These are phyloP conservation scores for Aspergillus candidus DNA, from an alignment of 2,329 filamentous ascomycete genomes.

Conservation along the genomic window DNA sequence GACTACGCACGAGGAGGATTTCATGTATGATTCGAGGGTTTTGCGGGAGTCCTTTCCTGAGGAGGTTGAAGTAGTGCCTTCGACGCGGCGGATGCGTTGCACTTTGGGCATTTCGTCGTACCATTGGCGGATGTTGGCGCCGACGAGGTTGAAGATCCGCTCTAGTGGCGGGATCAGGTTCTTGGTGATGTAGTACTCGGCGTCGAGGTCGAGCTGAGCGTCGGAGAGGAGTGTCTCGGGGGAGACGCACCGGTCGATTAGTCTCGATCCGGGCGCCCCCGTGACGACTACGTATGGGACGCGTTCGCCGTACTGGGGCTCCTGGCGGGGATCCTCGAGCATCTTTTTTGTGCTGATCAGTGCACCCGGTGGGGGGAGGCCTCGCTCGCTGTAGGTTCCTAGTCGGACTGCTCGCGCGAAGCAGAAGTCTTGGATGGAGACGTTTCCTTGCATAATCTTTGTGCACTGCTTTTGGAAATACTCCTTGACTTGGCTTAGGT, in stretches of 20 bases:
- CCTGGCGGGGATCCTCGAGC: conserved; percentile 75
- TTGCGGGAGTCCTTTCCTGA: conserved; percentile 46
- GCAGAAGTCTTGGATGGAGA: conserved; percentile 92
- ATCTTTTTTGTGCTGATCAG: conserved; percentile 81
- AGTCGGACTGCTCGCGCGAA: conserved; percentile 89
- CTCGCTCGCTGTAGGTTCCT: conserved; percentile 78
- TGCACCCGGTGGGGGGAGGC: conserved; percentile 76
- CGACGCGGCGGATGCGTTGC: conserved; percentile 64
- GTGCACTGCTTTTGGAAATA: conserved; percentile 88
- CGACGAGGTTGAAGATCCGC: conserved; percentile 92
- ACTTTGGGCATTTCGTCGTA: conserved; percentile 96
- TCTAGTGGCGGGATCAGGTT: conserved; percentile 93
- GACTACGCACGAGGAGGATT: conserved; percentile 68
- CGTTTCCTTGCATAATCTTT: conserved; percentile 83
- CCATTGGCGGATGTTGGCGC: conserved; percentile 84
- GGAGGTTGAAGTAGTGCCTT: conserved; percentile 29
- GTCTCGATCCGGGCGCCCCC: conserved; percentile 74
- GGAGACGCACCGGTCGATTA: conserved; percentile 84
- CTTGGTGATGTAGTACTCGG: conserved; percentile 95
- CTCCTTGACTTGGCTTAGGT: conserved; percentile 78
- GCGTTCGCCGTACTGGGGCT: conserved; percentile 91
- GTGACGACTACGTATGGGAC: conserved; percentile 91
- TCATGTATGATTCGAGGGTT: conserved; percentile 94
- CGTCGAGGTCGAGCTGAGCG: conserved; percentile 73
- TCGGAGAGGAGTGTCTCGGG: conserved; percentile 76